These are phyloP conservation scores for Alliaria petiolata DNA, from an alignment of 345 rosid species.

Conservation along the genomic window DNA sequence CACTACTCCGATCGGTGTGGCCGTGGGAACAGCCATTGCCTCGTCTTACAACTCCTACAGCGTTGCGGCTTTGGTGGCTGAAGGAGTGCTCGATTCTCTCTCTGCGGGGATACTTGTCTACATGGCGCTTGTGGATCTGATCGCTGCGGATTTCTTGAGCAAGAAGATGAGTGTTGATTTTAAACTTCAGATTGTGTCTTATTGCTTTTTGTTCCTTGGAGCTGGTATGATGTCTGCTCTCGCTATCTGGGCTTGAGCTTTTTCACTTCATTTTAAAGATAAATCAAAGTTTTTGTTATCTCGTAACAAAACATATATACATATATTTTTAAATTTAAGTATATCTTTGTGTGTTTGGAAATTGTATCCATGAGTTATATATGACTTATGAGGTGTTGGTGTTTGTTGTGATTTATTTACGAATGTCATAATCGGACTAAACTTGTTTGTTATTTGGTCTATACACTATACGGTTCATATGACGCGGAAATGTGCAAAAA, in stretches of 20 bases:
- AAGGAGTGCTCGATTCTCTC: constrained; percentile 77
- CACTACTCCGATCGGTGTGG: constrained; percentile 71
- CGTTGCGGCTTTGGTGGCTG: constrained; percentile 52
- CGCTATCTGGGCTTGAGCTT: constrained; percentile 68
- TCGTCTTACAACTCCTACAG: constrained; percentile 62
- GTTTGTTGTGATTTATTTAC: background rate
- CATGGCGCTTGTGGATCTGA: constrained; percentile 92
- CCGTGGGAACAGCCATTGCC: constrained; percentile 61
- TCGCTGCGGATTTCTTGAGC: constrained; percentile 89
- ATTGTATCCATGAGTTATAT: background rate
- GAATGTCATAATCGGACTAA: background rate
- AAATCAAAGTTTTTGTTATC: too few relatives aligned
- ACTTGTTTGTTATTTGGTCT: too few relatives aligned
- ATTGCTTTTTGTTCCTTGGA: constrained; percentile 77
- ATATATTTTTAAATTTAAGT: too few relatives aligned
- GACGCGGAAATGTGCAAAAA: too few relatives aligned
- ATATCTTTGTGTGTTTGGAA: background rate
- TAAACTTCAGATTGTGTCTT: constrained; percentile 65
- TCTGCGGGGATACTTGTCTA: constrained; percentile 89
- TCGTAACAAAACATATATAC: too few relatives aligned
- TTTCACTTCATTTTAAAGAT: too few relatives aligned
- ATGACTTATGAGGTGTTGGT: too few relatives aligned
- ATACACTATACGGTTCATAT: too few relatives aligned
- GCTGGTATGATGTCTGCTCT: constrained; percentile 86
- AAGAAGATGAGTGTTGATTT: constrained; percentile 90